phyloP scores from a whole-genome alignment of 1,284 basidiomycete species.

The Xerocomus amazonicus region DNA sequence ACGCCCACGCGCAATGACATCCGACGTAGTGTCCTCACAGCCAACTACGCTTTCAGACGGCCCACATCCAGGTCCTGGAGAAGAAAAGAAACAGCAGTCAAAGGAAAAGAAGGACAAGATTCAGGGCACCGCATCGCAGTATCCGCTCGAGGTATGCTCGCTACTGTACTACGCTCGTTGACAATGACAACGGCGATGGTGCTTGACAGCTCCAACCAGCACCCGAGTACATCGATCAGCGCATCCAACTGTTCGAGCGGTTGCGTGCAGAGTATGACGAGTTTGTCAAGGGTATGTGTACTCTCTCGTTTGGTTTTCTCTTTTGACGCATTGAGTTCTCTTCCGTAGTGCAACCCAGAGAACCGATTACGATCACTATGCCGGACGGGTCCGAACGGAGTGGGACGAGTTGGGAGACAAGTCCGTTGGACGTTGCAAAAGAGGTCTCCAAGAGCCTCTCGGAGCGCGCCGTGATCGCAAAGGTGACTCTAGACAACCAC shows the following conservation, averaged over 20 bases:
- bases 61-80: constrained; percentile 26
- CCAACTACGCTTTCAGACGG: constrained; percentile 34
- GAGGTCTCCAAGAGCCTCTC: constrained; percentile 85
- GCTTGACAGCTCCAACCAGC: constrained; percentile 69
- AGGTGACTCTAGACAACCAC: constrained; percentile 45
- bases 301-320: background rate
- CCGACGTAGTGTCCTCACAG: constrained; percentile 38
- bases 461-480: constrained; percentile 91
- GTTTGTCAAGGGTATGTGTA: constrained; percentile 62
- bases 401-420: constrained; percentile 94
- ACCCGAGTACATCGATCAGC: constrained; percentile 86
- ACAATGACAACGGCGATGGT: background rate
- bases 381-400: constrained; percentile 84
- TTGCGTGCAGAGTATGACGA: constrained; percentile 86
- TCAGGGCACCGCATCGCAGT: constrained; percentile 39
- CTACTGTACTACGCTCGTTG: background rate
- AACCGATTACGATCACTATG: constrained; percentile 83
- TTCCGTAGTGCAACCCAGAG: constrained; percentile 72
- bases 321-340: background rate
- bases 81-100: constrained; percentile 39
- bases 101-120: constrained; percentile 53
- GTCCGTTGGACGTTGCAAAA: constrained; percentile 88
- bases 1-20: constrained; percentile 22
- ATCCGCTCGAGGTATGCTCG: constrained; percentile 57
- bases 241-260: constrained; percentile 88